Conservation (phyloP, 2,329 filamentous ascomycete species). For the Clonostachys rhizophaga region DNA sequence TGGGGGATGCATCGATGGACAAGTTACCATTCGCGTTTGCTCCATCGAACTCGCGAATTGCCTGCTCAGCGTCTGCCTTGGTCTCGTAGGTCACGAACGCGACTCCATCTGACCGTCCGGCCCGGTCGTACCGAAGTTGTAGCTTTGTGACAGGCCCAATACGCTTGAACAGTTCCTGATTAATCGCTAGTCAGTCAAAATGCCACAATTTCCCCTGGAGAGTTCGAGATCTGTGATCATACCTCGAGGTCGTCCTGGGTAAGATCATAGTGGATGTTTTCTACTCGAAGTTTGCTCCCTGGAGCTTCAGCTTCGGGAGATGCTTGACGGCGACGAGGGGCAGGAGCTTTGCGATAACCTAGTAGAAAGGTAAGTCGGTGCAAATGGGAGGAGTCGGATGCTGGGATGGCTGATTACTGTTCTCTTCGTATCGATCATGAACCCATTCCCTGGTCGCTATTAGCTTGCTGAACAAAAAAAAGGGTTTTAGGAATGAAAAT, state of each 20-base stretch:
- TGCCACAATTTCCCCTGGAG: background rate
- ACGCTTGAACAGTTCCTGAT: slow-evolving; percentile 71
- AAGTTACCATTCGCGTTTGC: slow-evolving; percentile 75
- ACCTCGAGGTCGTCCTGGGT: slow-evolving; percentile 81
- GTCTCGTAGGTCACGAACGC: slow-evolving; percentile 79
- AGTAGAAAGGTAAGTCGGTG: slow-evolving; percentile 12
- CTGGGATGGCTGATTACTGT: slow-evolving; percentile 36
- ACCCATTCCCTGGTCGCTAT: slow-evolving; percentile 73
- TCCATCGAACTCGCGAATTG: slow-evolving; percentile 78
- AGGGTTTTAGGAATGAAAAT: background rate
- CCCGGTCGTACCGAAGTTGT: slow-evolving; percentile 77
- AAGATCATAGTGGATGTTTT: slow-evolving; percentile 90
- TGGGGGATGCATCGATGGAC: background rate
- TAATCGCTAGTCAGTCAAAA: slow-evolving; percentile 13
- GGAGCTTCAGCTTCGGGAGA: slow-evolving; percentile 24
- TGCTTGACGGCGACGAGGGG: slow-evolving; percentile 34
- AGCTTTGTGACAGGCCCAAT: slow-evolving; percentile 70
- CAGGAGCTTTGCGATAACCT: slow-evolving; percentile 34
- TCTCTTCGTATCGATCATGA: slow-evolving; percentile 82
- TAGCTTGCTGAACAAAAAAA: slow-evolving; percentile 7
- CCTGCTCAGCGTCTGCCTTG: slow-evolving; percentile 65
- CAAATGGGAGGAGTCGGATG: background rate
- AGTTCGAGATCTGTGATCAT: slow-evolving; percentile 9
- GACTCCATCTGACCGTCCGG: slow-evolving; percentile 79
- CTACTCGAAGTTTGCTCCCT: slow-evolving; percentile 68